Conservation (phyloP, 169 alveolate species). For the Eimeria zaria region DNA sequence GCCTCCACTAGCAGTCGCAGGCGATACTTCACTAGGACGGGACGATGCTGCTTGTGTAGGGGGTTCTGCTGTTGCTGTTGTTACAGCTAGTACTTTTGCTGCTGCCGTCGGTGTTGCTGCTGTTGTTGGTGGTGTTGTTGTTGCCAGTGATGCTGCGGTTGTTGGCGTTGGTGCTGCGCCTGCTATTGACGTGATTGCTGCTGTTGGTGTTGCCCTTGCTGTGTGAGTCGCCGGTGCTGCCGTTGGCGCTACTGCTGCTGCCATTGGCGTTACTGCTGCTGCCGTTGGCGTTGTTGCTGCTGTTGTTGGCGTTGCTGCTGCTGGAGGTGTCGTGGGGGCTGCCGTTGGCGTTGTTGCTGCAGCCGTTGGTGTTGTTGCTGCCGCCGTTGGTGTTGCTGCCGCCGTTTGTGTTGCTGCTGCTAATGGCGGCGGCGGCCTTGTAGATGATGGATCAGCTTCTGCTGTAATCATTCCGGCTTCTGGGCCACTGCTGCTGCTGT, state of each 20-base stretch:
- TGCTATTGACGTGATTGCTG: background rate
- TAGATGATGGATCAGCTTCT: constrained; percentile 1
- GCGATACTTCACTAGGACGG: constrained; percentile 14
- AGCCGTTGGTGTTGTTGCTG: background rate
- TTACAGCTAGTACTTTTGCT: background rate
- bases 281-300: constrained; percentile 10
- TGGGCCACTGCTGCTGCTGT: constrained; percentile 49
- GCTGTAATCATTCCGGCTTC: background rate
- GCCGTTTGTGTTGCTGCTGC: constrained; percentile 9
- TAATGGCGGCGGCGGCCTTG: background rate
- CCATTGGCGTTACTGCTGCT: constrained; percentile 18
- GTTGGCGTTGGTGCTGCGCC: constrained; percentile 13
- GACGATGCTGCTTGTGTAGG: background rate
- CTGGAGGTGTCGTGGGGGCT: constrained; percentile 1
- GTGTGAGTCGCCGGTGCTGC: background rate
- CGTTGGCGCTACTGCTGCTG: constrained; percentile 49
- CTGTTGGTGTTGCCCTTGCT: background rate
- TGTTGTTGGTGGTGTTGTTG: background rate
- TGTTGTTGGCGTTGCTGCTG: background rate
- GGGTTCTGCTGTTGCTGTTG: constrained; percentile 10
- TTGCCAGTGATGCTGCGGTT: background rate
- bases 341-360: constrained; percentile 21
- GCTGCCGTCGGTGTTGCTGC: background rate
- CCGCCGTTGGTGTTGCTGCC: background rate
- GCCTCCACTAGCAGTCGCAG: background rate